Percentiles rank a stretch among this genome's conserved stretches.
phyloP scores from a whole-genome alignment of 495 filamentous ascomycete species.

The Gamarada debralockiae region DNA sequence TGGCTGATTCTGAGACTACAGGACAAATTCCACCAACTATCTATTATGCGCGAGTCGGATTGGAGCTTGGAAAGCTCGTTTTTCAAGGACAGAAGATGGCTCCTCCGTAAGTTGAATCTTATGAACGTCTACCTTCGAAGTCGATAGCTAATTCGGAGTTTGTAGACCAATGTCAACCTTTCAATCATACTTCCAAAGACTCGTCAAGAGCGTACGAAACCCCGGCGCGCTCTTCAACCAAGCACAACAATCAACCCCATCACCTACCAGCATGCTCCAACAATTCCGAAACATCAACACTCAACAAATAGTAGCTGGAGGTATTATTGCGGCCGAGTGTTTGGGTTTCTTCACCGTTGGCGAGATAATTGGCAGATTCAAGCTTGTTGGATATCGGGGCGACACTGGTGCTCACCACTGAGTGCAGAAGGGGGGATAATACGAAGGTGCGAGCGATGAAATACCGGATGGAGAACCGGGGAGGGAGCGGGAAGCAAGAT shows the following conservation, averaged over 20 bases:
- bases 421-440: constrained; percentile 7
- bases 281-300: constrained; percentile 64
- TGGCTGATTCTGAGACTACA: constrained; percentile 37
- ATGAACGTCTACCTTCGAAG: too few species aligned
- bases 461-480: background rate
- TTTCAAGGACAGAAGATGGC: constrained; percentile 87
- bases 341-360: constrained; percentile 97
- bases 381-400: constrained; percentile 89
- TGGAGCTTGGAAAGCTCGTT: constrained; percentile 83
- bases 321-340: constrained; percentile 79
- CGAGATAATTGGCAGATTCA: constrained; percentile 92
- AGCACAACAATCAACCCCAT: constrained; percentile 25
- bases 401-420: constrained; percentile 61
- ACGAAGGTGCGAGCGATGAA: background rate
- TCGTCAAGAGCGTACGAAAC: constrained; percentile 64
- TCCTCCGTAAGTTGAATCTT: constrained; percentile 71
- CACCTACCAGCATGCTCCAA: constrained; percentile 44
- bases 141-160: too few species aligned
- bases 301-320: constrained; percentile 62
- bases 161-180: constrained; percentile 71
- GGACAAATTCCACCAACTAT: constrained; percentile 79
- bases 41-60: constrained; percentile 86
- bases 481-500: background rate
- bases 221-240: constrained; percentile 45
- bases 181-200: constrained; percentile 79